These are phyloP conservation scores for Sarcomyxa edulis DNA, from an alignment of 768 basidiomycete genomes.

Conservation along the genomic window DNA sequence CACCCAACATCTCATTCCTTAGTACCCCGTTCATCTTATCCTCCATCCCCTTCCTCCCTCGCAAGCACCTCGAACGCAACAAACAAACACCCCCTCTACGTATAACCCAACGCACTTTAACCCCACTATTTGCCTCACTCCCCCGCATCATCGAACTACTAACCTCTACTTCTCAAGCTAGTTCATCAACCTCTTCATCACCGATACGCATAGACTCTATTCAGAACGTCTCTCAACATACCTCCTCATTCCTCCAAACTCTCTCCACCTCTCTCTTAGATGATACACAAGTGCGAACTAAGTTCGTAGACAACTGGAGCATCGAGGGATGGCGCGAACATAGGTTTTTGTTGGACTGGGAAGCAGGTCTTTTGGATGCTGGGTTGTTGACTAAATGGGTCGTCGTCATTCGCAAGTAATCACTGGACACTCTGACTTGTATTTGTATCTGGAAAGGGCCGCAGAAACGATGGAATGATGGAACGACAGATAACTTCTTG, in stretches of 20 bases:
- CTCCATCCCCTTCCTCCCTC: slow-evolving; percentile 36
- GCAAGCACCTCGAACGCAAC: slow-evolving; percentile 19
- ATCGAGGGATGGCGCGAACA: slow-evolving; percentile 38
- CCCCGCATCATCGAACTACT: slow-evolving; percentile 32
- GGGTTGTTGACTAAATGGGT: slow-evolving; percentile 45
- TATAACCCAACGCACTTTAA: slow-evolving; percentile 19
- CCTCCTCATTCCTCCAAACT: slow-evolving; percentile 18
- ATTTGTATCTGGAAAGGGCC: too few relatives aligned
- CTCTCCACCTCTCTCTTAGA: slow-evolving; percentile 20
- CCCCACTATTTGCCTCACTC: slow-evolving; percentile 32
- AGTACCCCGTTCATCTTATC: slow-evolving; percentile 34
- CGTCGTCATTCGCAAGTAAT: slow-evolving; percentile 24
- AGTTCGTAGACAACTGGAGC: slow-evolving; percentile 25
- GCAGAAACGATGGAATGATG: too few relatives aligned
- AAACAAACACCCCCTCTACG: background rate
- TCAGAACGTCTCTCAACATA: slow-evolving; percentile 33
- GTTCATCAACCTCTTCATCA: too few relatives aligned
- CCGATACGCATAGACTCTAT: slow-evolving; percentile 26
- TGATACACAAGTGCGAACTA: slow-evolving; percentile 19
- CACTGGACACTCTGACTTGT: too few relatives aligned
- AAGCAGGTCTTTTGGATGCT: slow-evolving; percentile 42
- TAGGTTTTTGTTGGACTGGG: slow-evolving; percentile 43
- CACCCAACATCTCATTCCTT: slow-evolving; percentile 25
- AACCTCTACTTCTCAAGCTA: slow-evolving; percentile 16
- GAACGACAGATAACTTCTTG: too few relatives aligned